Evolutionary conservation across 1,139 yeast genomes (phyloP).

Genomic region (Yamadazyma membranifaciens): DNA sequence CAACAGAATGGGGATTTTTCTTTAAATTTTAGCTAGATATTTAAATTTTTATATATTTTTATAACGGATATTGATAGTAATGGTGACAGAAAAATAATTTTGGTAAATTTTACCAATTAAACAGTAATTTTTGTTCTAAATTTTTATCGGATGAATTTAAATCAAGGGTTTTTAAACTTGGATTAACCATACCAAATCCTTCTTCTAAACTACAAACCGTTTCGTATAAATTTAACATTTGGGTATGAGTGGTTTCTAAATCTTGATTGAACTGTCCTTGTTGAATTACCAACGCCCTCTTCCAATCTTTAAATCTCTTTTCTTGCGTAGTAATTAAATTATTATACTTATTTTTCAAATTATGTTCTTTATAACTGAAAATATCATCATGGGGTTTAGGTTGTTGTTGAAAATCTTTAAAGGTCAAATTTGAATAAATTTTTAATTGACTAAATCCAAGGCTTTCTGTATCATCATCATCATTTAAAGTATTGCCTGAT

Average conservation of each 20-base stretch:
- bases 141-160: constrained; percentile 4
- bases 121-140: constrained; percentile 4
- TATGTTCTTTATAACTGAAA: constrained; percentile 41
- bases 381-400: constrained; percentile 34
- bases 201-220: constrained; percentile 14
- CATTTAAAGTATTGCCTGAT: neutral
- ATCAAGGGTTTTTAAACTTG: constrained; percentile 6
- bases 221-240: constrained; percentile 35
- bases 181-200: constrained; percentile 7
- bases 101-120: constrained; percentile 3
- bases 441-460: constrained; percentile 8
- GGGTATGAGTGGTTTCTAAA: constrained; percentile 43
- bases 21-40: no score
- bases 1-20: no score
- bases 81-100: no score
- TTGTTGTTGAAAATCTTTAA: neutral
- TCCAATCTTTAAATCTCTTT: constrained; percentile 65
- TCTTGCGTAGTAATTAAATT: constrained; percentile 54
- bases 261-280: constrained; percentile 59
- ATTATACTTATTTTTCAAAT: constrained; percentile 46
- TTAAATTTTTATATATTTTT: no score
- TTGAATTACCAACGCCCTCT: constrained; percentile 50
- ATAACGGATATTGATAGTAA: no score
- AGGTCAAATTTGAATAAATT: constrained; percentile 37
- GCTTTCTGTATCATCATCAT: neutral